Conservation (phyloP, 129 eudicot genomes). For the Helianthus annuus region DNA sequence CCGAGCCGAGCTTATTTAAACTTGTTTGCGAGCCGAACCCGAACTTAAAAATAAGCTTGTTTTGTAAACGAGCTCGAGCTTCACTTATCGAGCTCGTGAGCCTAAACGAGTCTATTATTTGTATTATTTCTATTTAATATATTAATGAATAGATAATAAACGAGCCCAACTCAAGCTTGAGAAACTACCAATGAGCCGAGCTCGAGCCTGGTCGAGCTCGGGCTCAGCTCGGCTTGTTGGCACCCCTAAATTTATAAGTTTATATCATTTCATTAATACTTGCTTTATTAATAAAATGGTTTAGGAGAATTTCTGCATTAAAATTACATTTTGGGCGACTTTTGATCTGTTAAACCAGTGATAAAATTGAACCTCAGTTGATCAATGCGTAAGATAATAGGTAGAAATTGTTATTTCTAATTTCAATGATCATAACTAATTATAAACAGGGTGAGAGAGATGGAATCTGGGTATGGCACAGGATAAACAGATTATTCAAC, state of each 20-base stretch:
- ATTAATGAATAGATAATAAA: too few species aligned
- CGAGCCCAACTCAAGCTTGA: too few species aligned
- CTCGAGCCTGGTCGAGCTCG: too few species aligned
- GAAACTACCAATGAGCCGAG: too few species aligned
- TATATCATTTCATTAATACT: background rate
- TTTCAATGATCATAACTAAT: slow-evolving; percentile 14
- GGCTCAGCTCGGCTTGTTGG: too few species aligned
- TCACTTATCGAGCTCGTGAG: too few species aligned
- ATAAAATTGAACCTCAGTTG: background rate
- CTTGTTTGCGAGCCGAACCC: too few species aligned
- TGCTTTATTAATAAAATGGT: background rate
- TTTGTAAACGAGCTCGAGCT: too few species aligned
- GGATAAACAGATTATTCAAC: slow-evolving; percentile 94
- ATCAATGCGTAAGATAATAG: background rate
- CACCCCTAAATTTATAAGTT: background rate
- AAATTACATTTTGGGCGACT: background rate
- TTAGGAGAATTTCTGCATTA: background rate
- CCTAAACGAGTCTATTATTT: too few species aligned
- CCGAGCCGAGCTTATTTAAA: too few species aligned
- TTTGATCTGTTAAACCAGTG: background rate
- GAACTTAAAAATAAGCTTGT: too few species aligned
- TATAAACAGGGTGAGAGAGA: slow-evolving; percentile 91
- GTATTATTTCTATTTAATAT: too few species aligned
- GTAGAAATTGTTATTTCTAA: background rate
- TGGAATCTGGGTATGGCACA: slow-evolving; percentile 98